Evolutionary conservation across 1,284 basidiomycete genomes (phyloP).

Genomic region (Abortiporus biennis): DNA sequence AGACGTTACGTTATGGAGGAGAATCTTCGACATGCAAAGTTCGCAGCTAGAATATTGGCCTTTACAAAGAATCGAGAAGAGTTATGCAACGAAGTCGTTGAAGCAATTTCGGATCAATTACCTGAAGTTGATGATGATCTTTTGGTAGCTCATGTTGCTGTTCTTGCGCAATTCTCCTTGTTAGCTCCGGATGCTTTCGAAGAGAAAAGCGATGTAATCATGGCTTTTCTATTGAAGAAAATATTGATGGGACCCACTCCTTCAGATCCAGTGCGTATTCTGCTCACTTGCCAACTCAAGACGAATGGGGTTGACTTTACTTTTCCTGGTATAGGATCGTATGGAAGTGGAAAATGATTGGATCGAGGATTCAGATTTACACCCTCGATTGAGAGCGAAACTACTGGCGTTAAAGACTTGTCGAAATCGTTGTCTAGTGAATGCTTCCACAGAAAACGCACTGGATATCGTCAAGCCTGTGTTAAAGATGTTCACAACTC

Average conservation of each 20-base stretch:
- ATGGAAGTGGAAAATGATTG: conserved; percentile 71
- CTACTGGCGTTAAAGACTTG: conserved; percentile 74
- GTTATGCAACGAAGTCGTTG: conserved; percentile 49
- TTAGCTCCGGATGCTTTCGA: conserved; percentile 73
- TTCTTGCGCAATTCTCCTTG: conserved; percentile 72
- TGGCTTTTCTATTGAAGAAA: conserved; percentile 66
- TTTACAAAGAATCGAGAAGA: conserved; percentile 49
- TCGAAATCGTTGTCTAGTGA: conserved; percentile 71
- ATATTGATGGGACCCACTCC: conserved; percentile 56
- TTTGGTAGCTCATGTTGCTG: conserved; percentile 65
- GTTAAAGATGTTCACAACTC: conserved; percentile 64
- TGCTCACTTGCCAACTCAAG: conserved; percentile 5
- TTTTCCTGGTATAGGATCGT: conserved; percentile 26
- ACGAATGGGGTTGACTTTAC: conserved; percentile 1
- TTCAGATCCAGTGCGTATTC: conserved; percentile 37
- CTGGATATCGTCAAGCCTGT: conserved; percentile 67
- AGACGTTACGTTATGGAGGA: conserved; percentile 55
- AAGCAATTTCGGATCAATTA: conserved; percentile 60
- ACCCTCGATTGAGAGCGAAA: conserved; percentile 57
- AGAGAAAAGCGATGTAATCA: conserved; percentile 66
- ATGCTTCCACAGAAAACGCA: conserved; percentile 53
- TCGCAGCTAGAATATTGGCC: conserved; percentile 76
- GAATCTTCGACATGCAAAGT: conserved; percentile 76
- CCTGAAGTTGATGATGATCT: conserved; percentile 42
- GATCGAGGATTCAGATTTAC: conserved; percentile 61